Base-by-base conservation (phyloP, 805 yeast species). In the Brettanomyces sp. region DNA sequence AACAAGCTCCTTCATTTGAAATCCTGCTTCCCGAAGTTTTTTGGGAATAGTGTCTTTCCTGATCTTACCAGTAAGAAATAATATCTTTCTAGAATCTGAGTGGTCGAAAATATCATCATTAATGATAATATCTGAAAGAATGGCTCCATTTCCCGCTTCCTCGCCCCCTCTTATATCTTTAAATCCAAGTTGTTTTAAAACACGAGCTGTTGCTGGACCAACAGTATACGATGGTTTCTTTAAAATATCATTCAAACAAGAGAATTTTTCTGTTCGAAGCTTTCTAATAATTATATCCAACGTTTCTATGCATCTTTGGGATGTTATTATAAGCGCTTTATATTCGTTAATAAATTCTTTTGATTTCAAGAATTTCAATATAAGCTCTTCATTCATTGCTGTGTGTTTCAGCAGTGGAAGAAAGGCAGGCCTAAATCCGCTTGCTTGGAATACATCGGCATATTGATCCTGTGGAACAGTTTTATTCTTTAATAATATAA, bases 261-360 rank as follows among this genome's bases (percentile, higher is more conserved):
- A 52, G 13, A 41, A 35, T 6, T 39, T 45, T 13, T 49, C 52
- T 5, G 41, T 36, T 35, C 44, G 43, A n/a, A 69, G 53, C 9
- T 48, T 47, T 0, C 52, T 49, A 5, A 82, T 63, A 12, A 75
- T 59, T 36, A 68, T 66, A 49, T 75, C 76, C 11, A 88, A 62
- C 4, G 87, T 81, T 54, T 90, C 96, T 0, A 90, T 95, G 2
- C 96, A 95, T 52, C 98, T 64, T 59, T 91, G 97, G 2, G 95
- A 85, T 0, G 98, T 90, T 4, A 91, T 79, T 8, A 91, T 82
- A 35, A 88, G 63, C 0, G 80, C 75, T 37, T 73, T 70, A 28
- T 70, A 66, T 0, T 63, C 54, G 1, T 55, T 41, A 1, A 74
- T 48, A 49, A 76, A 79, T 8, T 64, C 67, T 0, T 57, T 56